A percentile compares a stretch with the other conserved stretches of the same genome.
Conservation (phyloP, 1,284 basidiomycete genomes). For the Apiotrichum sp. region DNA sequence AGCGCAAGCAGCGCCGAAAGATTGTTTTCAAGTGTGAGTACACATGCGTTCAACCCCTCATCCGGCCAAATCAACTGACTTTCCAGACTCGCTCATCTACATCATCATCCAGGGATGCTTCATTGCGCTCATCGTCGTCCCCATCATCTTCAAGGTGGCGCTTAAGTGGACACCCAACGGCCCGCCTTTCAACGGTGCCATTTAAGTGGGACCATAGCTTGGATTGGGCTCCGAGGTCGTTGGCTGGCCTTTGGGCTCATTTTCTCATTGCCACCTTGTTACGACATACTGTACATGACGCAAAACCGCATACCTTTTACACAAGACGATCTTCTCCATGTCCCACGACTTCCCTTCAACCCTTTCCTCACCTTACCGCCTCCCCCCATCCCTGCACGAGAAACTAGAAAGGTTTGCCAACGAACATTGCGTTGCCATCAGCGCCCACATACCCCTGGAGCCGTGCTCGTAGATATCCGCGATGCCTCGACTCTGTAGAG, state of each 20-base stretch:
- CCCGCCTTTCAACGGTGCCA: conserved; percentile 34
- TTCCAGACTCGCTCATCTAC: conserved; percentile 66
- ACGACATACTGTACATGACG: not conserved
- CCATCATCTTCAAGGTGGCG: conserved; percentile 55
- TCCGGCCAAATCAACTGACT: not conserved
- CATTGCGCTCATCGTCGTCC: conserved; percentile 56
- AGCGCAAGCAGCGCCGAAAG: conserved; percentile 76
- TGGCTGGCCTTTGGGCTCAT: not conserved
- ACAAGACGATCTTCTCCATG: not conserved
- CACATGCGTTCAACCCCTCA: conserved; percentile 22
- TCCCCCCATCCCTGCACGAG: not conserved
- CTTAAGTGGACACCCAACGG: conserved; percentile 56
- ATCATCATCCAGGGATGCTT: conserved; percentile 66
- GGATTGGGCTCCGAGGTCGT: too few species aligned
- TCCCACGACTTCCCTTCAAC: not conserved
- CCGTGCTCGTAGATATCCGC: conserved; percentile 1
- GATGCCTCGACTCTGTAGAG: conserved; percentile 1
- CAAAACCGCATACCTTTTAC: not conserved
- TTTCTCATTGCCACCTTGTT: not conserved
- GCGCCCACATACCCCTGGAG: not conserved
- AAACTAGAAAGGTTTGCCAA: not conserved
- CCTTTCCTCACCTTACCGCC: not conserved
- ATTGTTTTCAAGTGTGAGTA: conserved; percentile 56
- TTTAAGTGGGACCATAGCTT: conserved; percentile 21
- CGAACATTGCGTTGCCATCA: not conserved